Base-by-base conservation (phyloP, 2,329 filamentous ascomycete species). In the Dothistroma septosporum region DNA sequence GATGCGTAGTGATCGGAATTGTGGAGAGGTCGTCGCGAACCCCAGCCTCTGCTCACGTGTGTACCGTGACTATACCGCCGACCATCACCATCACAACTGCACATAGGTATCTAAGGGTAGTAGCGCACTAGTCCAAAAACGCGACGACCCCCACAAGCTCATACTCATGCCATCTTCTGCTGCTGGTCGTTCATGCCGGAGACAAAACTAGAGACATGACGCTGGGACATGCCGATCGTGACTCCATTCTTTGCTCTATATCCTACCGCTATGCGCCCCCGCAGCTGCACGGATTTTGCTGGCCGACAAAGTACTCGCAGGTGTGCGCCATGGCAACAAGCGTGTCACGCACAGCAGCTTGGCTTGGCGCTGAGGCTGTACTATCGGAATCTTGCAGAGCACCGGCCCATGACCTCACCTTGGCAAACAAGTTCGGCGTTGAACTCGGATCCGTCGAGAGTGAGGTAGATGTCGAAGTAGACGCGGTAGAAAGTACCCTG, bases 361-460 rank as follows among this genome's bases (percentile, higher is more conserved):
- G 47, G 11, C 19, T 58, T 21, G 16, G 37, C 49, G 31, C 48
- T 41, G 31, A 41, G 33, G 21, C 14, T 14, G 9, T 22, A 59
- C 33, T 66, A 88, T 77, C 85, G 80, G 83, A 97, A 97, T 74
- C 92, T 86, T 61, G 93, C 90, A 65, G 92, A 88, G 84, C 93
- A 97, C 66, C 93, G 87, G 67, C 94, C 94, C 94, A 97, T 99
- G 67, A 99, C 92, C 77, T 97, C 94, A 72, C 94, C 94, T 77
- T 99, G 94, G 79, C 94, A 99, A n/a, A 97, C 93, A 44, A 99
- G 82, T 80, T 97, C 94, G 57, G 94, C 94, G 70, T 94, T 97
- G 81, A 99, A 97, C 76, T 99, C 94, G 56, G 91, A 96, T 22
- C 94, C 94, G 72, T 99, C 94, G 16, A 99, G 87, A 0, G 94